Evolutionary conservation across 2,329 filamentous ascomycete species (phyloP).

Genomic region (Calonectria pauciramosa): DNA sequence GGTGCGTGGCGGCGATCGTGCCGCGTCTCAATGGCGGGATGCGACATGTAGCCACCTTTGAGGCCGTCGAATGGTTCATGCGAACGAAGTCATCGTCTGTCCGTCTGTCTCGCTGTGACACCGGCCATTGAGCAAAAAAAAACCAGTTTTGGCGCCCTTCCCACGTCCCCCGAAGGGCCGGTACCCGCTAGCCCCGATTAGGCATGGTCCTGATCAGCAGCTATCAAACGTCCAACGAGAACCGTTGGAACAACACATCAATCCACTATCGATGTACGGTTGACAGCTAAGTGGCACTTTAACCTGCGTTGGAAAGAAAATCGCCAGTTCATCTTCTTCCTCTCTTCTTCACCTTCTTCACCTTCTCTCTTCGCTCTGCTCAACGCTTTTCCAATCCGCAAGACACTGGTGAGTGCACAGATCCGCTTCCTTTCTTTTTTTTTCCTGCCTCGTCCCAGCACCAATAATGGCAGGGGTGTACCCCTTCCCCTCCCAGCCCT

Average conservation of each 20-base stretch:
- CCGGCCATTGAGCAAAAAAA: neutral
- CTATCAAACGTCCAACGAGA: slow-evolving; percentile 29
- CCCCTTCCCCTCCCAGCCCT: neutral
- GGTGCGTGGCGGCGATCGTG: neutral
- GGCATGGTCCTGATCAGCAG: neutral
- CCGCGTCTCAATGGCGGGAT: neutral
- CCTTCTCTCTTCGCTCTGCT: neutral
- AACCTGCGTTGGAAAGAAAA: neutral
- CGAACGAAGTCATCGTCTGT: neutral
- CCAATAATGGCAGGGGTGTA: slow-evolving; percentile 8
- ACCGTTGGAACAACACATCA: slow-evolving; percentile 29
- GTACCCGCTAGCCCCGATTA: slow-evolving; percentile 7
- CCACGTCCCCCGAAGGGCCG: slow-evolving; percentile 2
- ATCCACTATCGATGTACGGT: slow-evolving; percentile 23
- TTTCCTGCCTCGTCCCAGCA: neutral
- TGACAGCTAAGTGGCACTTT: slow-evolving; percentile 12
- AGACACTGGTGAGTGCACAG: neutral
- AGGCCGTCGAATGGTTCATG: slow-evolving; percentile 16
- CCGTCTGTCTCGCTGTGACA: neutral
- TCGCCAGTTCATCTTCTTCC: neutral
- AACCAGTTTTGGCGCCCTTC: neutral
- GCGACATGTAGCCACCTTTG: neutral
- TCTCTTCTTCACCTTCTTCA: neutral
- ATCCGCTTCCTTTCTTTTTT: neutral
- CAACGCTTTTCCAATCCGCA: neutral